Evolutionary conservation across 495 filamentous ascomycete species (phyloP), one percentile per base, ranked within the genome.

Genomic region (Penicillium parvum): DNA sequence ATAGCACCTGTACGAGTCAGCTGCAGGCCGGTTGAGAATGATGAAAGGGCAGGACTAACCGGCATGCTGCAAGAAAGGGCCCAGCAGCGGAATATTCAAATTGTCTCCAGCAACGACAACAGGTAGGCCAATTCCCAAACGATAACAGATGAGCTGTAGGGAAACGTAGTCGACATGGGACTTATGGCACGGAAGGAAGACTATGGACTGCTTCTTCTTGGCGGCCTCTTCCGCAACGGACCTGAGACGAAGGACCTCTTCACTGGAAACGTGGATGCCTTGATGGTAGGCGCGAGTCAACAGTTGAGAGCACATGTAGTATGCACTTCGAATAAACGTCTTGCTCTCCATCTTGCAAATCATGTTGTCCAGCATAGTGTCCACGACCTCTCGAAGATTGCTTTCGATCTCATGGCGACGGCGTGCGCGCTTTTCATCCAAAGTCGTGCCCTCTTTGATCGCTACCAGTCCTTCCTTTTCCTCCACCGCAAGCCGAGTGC

Each of bases 281-380:
- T 96, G 90, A 58, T 96, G 88, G 66, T 98, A 98, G 9, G 91
- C 90, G 43, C 92, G 75, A 9, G 90, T 90, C 42, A 96, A 71
- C 27, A 96, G 75, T 62, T 97, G 90, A 7, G 90, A 91, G 47
- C 74, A 75, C 34, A 95, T 50, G 65, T 95, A 97, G 60, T 97
- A 97, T 37, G 92, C 91, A 11, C 84, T 79, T 17, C 92, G 70
- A 51, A 98, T 96, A 54, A 97, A 96, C 18, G 76, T 71, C 59
- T 91, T 95, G 68, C 85, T 94, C 68, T 98, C 92, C 71, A 96
- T 90, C 65, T 97, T 98, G 77, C 92, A 96, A 40, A 97, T 96
- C 92, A 97, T 98, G 34, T 84, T 81, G 54, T 95, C 86, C 43
- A 88, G 85, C 73, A 91, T 81, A 32, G 81, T 77, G 45, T 92